Conservation (phyloP, 192 early-diverging fungal species). For the Geranomyces variabilis region DNA sequence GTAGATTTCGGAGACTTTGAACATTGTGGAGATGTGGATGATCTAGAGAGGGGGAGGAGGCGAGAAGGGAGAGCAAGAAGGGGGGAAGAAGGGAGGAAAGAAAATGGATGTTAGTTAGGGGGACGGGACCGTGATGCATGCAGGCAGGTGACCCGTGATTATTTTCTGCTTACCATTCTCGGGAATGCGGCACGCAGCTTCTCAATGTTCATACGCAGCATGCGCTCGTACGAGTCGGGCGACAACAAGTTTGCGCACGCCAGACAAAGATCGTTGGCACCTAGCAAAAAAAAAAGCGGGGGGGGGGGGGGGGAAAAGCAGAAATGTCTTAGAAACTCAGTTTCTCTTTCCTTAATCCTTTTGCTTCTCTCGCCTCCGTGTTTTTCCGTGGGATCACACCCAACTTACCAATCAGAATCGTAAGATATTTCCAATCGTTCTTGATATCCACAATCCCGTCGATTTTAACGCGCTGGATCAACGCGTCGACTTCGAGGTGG, state of each 20-base stretch:
- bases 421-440: slow-evolving; percentile 25
- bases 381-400: too few relatives aligned
- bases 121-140: too few relatives aligned
- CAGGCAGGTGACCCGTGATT: too few relatives aligned
- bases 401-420: slow-evolving; percentile 7
- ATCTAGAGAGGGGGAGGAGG: not conserved
- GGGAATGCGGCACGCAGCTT: slow-evolving; percentile 5
- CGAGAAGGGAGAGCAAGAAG: too few relatives aligned
- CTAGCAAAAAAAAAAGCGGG: not conserved
- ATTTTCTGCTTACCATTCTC: not conserved
- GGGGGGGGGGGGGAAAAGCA: too few relatives aligned
- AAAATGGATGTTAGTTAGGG: too few relatives aligned
- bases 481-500: not conserved
- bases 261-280: slow-evolving; percentile 14
- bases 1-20: slow-evolving; percentile 20
- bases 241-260: slow-evolving; percentile 11
- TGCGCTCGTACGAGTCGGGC: slow-evolving; percentile 1
- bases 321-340: too few relatives aligned
- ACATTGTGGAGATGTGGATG: slow-evolving; percentile 5
- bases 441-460: not conserved
- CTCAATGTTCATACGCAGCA: not conserved
- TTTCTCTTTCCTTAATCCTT: too few relatives aligned
- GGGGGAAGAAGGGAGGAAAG: too few relatives aligned
- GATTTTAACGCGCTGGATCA: not conserved
- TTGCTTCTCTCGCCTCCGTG: too few relatives aligned